Base-by-base conservation (phyloP, 2,329 filamentous ascomycete species). In the Neoarthrinium moseri region DNA sequence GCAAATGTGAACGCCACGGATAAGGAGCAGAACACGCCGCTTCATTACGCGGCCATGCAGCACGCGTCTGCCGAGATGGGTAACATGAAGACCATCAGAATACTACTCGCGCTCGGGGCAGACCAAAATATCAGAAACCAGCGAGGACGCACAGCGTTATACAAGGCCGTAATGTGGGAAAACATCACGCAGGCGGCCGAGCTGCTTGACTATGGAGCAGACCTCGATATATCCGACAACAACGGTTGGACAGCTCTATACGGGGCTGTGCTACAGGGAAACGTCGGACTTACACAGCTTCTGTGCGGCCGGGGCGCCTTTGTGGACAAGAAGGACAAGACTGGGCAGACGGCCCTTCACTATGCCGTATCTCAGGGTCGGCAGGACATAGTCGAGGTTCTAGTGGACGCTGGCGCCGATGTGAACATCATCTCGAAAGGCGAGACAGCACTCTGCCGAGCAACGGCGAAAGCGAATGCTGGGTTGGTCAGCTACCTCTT, bases 401-500 rank as follows among this genome's bases (percentile, higher is more conserved):
- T 58, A 15, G 37, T 58, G 13, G 47, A 48, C 11, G 53, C 54
- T 11, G 51, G 52, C n/a, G 56, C 48, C 4, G 49, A 56, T 34
- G 45, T 47, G 15, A 58, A 58, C 34, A 47, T 56, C 10, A 38
- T 54, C n/a, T 51, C 53, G 22, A 58, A 50, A 32, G 56, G 56
- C 27, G 56, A 58, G 43, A 56, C 54, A 8, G 54, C 56, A 12
- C 47, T 56, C 17, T 58, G 52, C 20, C 52, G 50, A 24, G 56
- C 54, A 21, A 49, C 51, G 17, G 54, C 53, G 6, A 56, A 56
- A 47, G 52, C 51, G 15, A 53, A 48, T 40, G 7, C 47, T 29
- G n/a, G 42, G n/a, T 44, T 57, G 7, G 46, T 57, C 18, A 40
- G 40, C 13, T 47, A 55, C 24, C 47, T 58, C 15, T 17, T 58